Conservation (phyloP, 768 basidiomycete genomes). For the Coprinopsis marcescibilis region DNA sequence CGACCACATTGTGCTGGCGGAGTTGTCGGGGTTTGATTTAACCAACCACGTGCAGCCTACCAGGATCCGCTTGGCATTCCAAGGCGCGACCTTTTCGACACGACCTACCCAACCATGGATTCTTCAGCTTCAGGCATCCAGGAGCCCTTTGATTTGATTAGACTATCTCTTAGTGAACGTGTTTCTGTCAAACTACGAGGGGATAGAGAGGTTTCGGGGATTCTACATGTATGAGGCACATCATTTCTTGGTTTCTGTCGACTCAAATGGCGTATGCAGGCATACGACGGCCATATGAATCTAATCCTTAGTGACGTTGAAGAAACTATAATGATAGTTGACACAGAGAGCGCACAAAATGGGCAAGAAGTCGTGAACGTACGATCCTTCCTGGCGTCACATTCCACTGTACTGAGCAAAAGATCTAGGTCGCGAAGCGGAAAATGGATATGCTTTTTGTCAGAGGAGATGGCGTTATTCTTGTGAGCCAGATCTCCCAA, state of each 20-base stretch:
- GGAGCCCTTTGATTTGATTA: constrained; percentile 96
- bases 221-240: constrained; percentile 71
- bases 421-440: constrained; percentile 74
- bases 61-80: too few species aligned
- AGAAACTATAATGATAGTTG: constrained; percentile 96
- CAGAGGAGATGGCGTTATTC: constrained; percentile 92
- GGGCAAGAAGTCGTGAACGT: constrained; percentile 64
- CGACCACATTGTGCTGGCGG: background rate
- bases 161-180: constrained; percentile 93
- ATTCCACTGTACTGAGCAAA: background rate
- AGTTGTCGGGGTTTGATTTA: constrained; percentile 24
- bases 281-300: constrained; percentile 99
- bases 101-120: constrained; percentile 49
- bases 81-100: too few species aligned
- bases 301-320: constrained; percentile 96
- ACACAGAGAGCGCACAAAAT: constrained; percentile 62
- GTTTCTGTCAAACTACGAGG: constrained; percentile 97
- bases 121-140: constrained; percentile 70
- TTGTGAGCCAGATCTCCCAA: too few species aligned
- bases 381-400: constrained; percentile 12
- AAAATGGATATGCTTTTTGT: constrained; percentile 99
- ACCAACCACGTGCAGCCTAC: too few species aligned
- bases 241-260: constrained; percentile 8
- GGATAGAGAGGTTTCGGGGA: constrained; percentile 85
- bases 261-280: constrained; percentile 41